Conservation (phyloP, 768 basidiomycete genomes). For the Rhizopogon sp. region DNA sequence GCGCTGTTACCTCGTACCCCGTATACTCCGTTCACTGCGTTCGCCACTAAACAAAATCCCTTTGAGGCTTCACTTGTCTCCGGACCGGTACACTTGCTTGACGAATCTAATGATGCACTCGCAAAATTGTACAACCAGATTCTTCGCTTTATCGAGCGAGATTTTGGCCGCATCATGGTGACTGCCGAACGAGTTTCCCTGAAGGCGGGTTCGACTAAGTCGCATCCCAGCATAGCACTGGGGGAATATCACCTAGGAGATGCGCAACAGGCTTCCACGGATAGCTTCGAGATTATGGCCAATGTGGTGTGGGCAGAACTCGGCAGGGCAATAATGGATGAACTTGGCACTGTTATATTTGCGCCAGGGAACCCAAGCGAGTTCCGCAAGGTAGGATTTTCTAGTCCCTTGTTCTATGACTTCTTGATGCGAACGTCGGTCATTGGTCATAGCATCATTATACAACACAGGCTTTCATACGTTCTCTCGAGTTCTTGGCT, state of each 20-base stretch:
- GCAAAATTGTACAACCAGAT: constrained; percentile 78
- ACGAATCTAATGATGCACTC: constrained; percentile 63
- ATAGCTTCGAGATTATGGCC: constrained; percentile 78
- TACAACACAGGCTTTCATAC: constrained; percentile 77
- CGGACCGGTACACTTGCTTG: constrained; percentile 49
- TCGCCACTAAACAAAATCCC: constrained; percentile 36
- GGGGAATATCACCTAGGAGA: constrained; percentile 3
- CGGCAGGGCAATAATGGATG: constrained; percentile 73
- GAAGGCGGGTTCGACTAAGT: constrained; percentile 34
- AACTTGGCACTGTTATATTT: constrained; percentile 79
- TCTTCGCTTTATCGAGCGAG: constrained; percentile 74
- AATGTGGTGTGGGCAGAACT: constrained; percentile 90
- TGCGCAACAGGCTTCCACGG: constrained; percentile 5
- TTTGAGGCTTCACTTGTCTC: constrained; percentile 27
- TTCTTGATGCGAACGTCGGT: constrained; percentile 1
- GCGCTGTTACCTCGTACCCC: constrained; percentile 50
- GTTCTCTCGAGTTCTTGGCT: constrained; percentile 75
- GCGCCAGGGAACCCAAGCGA: constrained; percentile 90
- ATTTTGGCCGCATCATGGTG: constrained; percentile 71
- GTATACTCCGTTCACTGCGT: constrained; percentile 47
- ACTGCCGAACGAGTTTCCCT: constrained; percentile 63
- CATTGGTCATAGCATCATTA: constrained; percentile 63
- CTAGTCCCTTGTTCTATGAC: background rate
- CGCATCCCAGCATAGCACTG: constrained; percentile 4
- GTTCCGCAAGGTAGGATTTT: constrained; percentile 64